Conservation (phyloP, 2,329 filamentous ascomycete species). For the Colletotrichum orchidophilum region DNA sequence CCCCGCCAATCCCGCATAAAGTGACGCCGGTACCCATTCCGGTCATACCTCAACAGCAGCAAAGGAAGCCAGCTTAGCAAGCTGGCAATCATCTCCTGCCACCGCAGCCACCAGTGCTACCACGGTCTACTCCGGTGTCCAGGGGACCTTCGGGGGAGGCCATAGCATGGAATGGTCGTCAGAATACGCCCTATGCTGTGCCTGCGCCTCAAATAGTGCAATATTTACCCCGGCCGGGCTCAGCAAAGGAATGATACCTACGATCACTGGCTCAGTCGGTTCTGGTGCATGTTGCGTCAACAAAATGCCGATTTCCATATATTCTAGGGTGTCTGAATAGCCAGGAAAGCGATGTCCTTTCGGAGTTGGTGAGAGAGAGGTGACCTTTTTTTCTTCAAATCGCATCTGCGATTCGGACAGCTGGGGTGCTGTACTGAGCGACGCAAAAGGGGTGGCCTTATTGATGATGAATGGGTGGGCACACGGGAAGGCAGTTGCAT, state of each 20-base stretch:
- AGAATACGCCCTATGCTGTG: not conserved
- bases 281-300: not conserved
- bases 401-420: not conserved
- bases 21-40: conserved; percentile 56
- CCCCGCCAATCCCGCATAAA: conserved; percentile 48
- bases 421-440: not conserved
- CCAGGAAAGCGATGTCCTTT: conserved; percentile 15
- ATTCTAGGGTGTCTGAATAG: conserved; percentile 24
- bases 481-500: not conserved
- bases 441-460: not conserved
- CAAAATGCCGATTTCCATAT: conserved; percentile 1
- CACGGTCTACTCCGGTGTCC: not conserved
- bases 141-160: too few species aligned
- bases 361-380: conserved; percentile 22
- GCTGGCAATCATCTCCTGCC: not conserved
- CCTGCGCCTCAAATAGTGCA: not conserved
- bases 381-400: not conserved
- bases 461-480: conserved; percentile 18
- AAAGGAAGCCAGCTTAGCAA: conserved; percentile 32
- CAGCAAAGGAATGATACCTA: not conserved
- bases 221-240: not conserved
- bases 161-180: not conserved
- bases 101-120: not conserved
- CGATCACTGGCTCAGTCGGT: not conserved
- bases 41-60: conserved; percentile 50